Base-by-base conservation (phyloP, 2,329 filamentous ascomycete species). In the Achaetomium macrosporum region DNA sequence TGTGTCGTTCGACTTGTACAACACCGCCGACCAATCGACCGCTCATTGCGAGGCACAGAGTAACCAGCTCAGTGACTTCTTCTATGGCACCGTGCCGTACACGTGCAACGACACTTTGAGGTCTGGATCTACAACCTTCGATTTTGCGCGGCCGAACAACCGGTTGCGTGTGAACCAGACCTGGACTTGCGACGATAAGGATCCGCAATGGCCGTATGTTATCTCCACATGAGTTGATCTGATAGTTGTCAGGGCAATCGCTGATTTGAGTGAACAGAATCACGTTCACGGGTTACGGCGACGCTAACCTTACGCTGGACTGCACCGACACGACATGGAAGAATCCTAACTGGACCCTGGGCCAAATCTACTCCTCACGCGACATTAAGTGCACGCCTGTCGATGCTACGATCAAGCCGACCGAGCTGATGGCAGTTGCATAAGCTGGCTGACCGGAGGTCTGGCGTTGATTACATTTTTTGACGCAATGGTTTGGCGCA, bases 1-100 rank as follows among this genome's bases (percentile, higher is more conserved):
- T 54, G 71, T 75, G 56, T 68, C 67, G 62, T 80, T 80, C 67
- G 74, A 72, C 56, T 66, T 79, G n/a, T 61, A 64, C 50, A 79
- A 78, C 70, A 67, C 71, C 13, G 73, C 68, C 31, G 59, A 76
- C 36, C 57, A 65, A 37, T 63, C 68, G 9, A 42, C 47, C 48
- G 33, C 59, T 6, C 45, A 56, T 30, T 80, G 77, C 71, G 57
- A 56, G 29, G 74, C 66, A 42, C 13, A 57, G 17, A 78, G 73
- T 63, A 65, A 57, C 56, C 69, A 71, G 64, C 69, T 78, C 5
- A 54, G 46, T 10, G 72, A 76, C 59, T 79, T 77, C 63, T 80
- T 78, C 67, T 77, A 75, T 63, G 76, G 75, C 59, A 71, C 64
- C 47, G 16, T 71, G 33, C 47, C 60, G 42, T 79, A 78, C 68